Percentiles rank a stretch among this genome's conserved stretches.
Evolutionary conservation across 805 yeast genomes (phyloP).

Genomic region (Sungouiozyma ichnusensis): DNA sequence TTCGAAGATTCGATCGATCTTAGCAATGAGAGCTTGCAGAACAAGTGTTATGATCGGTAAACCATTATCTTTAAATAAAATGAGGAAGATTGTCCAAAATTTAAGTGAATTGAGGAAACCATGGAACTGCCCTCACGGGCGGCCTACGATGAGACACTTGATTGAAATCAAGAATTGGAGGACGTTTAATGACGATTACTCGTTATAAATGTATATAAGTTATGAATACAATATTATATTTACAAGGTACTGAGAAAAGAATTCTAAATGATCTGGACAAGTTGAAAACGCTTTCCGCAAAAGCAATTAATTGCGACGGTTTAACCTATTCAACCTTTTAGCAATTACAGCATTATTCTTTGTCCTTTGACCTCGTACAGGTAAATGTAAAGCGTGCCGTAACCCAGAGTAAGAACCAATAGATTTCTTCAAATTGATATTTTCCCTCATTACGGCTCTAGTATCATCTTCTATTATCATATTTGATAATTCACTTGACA

Average conservation of each 20-base stretch:
- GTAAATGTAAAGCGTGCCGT: conserved; percentile 77
- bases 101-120: conserved; percentile 75
- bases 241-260: not conserved
- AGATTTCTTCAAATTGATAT: conserved; percentile 65
- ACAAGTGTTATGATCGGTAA: conserved; percentile 90
- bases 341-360: conserved; percentile 89
- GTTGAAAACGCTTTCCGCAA: not conserved
- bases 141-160: conserved; percentile 93
- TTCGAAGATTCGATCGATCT: conserved; percentile 69
- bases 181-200: conserved; percentile 36
- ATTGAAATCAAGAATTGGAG: conserved; percentile 45
- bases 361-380: conserved; percentile 85
- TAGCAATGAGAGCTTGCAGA: conserved; percentile 94
- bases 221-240: conserved; percentile 1
- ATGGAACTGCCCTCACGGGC: conserved; percentile 95
- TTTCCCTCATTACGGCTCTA: conserved; percentile 60
- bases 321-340: conserved; percentile 66
- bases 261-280: not conserved
- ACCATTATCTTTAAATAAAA: conserved; percentile 44
- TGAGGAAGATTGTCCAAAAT: conserved; percentile 60
- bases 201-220: conserved; percentile 8
- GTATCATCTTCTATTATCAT: conserved; percentile 76
- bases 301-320: conserved; percentile 34
- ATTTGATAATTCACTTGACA: conserved; percentile 79
- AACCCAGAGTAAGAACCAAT: conserved; percentile 83